Evolutionary conservation across 768 basidiomycete genomes (phyloP).

Genomic region (Calocybe gangraenosa): DNA sequence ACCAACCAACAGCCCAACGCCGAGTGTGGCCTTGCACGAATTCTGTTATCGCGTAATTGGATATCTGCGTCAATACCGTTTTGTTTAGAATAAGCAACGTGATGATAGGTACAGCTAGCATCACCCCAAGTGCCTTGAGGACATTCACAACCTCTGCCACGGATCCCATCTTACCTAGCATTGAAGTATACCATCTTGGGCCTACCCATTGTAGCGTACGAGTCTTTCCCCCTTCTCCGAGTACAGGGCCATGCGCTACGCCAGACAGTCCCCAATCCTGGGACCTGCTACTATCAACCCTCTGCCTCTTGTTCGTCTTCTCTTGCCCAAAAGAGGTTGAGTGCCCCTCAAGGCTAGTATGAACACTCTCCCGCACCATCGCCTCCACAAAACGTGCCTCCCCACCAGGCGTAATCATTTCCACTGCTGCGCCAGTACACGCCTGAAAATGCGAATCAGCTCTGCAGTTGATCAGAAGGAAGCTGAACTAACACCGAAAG

Average conservation of each 20-base stretch:
- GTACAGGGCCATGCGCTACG: neutral
- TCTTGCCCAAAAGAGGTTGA: neutral
- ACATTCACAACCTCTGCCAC: constrained; percentile 55
- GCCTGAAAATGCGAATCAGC: constrained; percentile 40
- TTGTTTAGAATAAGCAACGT: neutral
- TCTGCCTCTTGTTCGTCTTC: neutral
- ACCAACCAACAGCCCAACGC: constrained; percentile 94
- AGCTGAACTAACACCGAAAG: constrained; percentile 59
- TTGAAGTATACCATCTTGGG: constrained; percentile 85
- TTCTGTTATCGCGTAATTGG: constrained; percentile 83
- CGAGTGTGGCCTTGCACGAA: constrained; percentile 84
- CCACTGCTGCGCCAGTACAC: constrained; percentile 81
- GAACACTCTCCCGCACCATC: constrained; percentile 75
- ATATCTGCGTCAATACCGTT: constrained; percentile 64
- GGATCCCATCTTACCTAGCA: constrained; percentile 85
- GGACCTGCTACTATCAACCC: neutral
- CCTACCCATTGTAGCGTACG: neutral
- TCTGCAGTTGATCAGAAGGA: neutral
- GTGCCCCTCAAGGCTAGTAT: neutral
- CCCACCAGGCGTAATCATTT: constrained; percentile 89
- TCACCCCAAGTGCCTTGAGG: constrained; percentile 38
- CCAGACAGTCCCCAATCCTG: neutral
- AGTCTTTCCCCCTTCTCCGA: neutral
- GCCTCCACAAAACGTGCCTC: constrained; percentile 71
- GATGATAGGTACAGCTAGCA: neutral